These are phyloP conservation scores for Debaryomyces maramus DNA, from an alignment of 805 yeast species.

Conservation along the genomic window DNA sequence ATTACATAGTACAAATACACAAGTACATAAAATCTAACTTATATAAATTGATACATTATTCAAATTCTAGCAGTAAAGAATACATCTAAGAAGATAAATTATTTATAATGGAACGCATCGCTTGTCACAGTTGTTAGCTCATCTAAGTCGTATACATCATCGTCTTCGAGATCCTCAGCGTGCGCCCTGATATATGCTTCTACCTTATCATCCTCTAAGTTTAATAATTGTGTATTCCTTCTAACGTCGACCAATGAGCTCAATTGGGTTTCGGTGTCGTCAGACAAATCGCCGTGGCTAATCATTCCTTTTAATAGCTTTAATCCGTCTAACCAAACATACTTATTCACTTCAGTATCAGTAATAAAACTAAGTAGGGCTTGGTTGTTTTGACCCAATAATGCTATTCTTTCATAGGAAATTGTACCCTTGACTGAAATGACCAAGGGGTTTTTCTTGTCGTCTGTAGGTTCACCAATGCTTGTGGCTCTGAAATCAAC, in stretches of 20 bases:
- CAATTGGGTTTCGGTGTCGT: slow-evolving; percentile 38
- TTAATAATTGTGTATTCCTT: slow-evolving; percentile 40
- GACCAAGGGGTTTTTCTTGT: slow-evolving; percentile 44
- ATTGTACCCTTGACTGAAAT: slow-evolving; percentile 59
- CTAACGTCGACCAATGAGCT: slow-evolving; percentile 35
- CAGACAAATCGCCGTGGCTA: slow-evolving; percentile 32
- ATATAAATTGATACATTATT: no score
- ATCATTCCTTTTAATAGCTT: slow-evolving; percentile 44
- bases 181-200: slow-evolving; percentile 14
- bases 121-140: slow-evolving; percentile 15
- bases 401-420: slow-evolving; percentile 55
- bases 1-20: no score
- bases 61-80: no score
- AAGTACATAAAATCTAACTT: no score
- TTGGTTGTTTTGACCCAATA: slow-evolving; percentile 44
- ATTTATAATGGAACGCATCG: slow-evolving; percentile 2
- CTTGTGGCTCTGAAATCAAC: slow-evolving; percentile 50
- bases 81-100: no score
- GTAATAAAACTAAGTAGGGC: slow-evolving; percentile 60
- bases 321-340: slow-evolving; percentile 79
- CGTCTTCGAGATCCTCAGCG: slow-evolving; percentile 23
- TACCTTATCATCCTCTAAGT: slow-evolving; percentile 26
- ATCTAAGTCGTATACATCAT: slow-evolving; percentile 22
- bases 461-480: slow-evolving; percentile 45
- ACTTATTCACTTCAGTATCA: slow-evolving; percentile 66